Evolutionary conservation across 176 grass and related monocot species (phyloP).

Genomic region (Carex scoparia): DNA sequence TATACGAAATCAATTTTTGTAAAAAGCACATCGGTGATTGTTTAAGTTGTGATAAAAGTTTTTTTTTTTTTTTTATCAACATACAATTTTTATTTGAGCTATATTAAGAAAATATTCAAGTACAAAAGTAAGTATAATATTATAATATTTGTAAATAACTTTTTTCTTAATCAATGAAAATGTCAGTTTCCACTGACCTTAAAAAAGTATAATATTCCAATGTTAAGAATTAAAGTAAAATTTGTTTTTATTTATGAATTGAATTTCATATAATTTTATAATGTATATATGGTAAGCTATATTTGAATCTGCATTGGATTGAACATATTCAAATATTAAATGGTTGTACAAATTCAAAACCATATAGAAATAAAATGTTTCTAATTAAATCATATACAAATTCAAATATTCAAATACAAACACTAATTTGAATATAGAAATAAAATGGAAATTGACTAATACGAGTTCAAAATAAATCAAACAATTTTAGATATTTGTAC

Average conservation of each 20-base stretch:
- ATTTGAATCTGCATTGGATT: no score
- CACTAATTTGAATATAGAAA: no score
- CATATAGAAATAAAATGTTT: no score
- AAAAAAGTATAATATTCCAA: not conserved
- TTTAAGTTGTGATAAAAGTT: not conserved
- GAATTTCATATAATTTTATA: not conserved
- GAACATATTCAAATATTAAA: no score
- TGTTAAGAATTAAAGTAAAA: not conserved
- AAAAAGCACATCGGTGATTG: not conserved
- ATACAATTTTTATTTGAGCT: not conserved
- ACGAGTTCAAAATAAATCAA: no score
- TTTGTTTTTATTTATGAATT: not conserved
- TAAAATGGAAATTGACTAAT: no score
- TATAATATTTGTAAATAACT: not conserved
- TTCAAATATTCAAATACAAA: no score
- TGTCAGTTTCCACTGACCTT: no score
- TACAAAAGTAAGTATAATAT: not conserved
- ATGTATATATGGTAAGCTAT: not conserved
- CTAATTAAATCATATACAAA: no score
- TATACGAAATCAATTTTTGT: not conserved
- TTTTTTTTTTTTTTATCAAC: not conserved
- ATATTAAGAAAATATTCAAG: not conserved
- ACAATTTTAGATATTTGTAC: no score
- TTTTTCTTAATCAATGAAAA: no score
- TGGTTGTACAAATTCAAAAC: no score